phyloP scores from a whole-genome alignment of 2,329 filamentous ascomycete genomes.

The Colletotrichum agaves region DNA sequence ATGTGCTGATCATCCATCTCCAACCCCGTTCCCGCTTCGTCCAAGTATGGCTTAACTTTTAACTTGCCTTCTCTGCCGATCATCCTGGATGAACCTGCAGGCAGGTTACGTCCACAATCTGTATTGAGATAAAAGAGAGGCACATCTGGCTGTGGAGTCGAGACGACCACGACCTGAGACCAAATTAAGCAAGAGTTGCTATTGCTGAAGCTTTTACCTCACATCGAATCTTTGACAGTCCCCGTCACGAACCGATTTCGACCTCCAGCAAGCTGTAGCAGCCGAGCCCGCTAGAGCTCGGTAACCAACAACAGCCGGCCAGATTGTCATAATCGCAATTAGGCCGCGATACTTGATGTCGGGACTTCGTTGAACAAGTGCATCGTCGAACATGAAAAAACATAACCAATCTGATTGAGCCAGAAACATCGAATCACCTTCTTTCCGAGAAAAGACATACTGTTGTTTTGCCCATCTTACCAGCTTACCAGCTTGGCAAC shows the following conservation, averaged over 20 bases:
- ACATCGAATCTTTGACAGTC: neutral
- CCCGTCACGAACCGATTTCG: conserved; percentile 9
- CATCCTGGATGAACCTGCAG: neutral
- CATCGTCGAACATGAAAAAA: too few species aligned
- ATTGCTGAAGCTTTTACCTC: neutral
- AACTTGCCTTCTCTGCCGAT: neutral
- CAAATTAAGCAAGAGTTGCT: neutral
- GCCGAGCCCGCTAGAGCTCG: conserved; percentile 4
- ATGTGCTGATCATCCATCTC: conserved; percentile 23
- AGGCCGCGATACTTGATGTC: too few species aligned
- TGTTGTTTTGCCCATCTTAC: neutral
- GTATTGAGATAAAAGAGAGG: neutral
- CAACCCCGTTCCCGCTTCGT: neutral
- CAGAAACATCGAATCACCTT: too few species aligned
- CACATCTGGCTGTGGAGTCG: neutral
- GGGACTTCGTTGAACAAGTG: too few species aligned
- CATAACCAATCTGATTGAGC: too few species aligned
- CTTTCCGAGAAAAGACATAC: neutral
- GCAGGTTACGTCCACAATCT: neutral
- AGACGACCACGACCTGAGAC: neutral
- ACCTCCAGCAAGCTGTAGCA: conserved; percentile 9
- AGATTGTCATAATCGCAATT: conserved; percentile 10
- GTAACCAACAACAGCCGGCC: conserved; percentile 10
- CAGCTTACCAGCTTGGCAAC: conserved; percentile 1
- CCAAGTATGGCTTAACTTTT: neutral